phyloP scores from a whole-genome alignment of 139 green algal genomes.

The Tetradesmus obliquus region DNA sequence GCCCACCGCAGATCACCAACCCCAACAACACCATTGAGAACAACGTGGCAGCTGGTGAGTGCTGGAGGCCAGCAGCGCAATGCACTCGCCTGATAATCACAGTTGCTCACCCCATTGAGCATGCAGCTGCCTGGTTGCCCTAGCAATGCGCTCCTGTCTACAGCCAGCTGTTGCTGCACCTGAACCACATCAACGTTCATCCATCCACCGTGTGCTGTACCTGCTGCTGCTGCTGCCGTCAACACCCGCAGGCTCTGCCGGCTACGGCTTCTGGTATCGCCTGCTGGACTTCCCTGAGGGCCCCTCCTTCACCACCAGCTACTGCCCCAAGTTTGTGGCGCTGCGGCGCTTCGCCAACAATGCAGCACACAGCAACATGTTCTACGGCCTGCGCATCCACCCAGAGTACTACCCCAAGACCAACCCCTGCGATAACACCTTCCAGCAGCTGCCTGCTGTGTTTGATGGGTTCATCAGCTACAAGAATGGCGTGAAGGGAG shows the following conservation, averaged over 20 bases:
- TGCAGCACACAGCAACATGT: conserved; percentile 72
- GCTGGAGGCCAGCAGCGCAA: not conserved
- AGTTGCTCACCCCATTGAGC: not conserved
- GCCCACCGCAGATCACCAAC: conserved; percentile 69
- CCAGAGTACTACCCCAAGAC: conserved; percentile 61
- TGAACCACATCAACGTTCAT: not conserved
- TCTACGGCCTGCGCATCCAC: conserved; percentile 68
- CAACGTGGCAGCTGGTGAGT: conserved; percentile 68
- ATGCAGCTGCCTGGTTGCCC: not conserved
- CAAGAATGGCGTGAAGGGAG: conserved; percentile 77
- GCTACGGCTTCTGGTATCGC: conserved; percentile 70
- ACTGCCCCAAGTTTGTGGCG: conserved; percentile 68
- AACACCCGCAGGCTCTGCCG: conserved; percentile 33
- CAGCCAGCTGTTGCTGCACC: not conserved
- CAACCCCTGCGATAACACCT: conserved; percentile 45
- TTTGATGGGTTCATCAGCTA: conserved; percentile 63
- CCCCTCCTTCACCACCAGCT: conserved; percentile 48
- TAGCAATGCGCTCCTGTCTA: not conserved
- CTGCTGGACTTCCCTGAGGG: conserved; percentile 53
- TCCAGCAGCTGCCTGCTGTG: conserved; percentile 47
- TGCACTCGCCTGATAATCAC: not conserved
- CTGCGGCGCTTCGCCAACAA: conserved; percentile 60
- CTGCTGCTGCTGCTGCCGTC: not conserved
- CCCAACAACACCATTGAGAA: conserved; percentile 73
- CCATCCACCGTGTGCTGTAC: not conserved